Evolutionary conservation across 228 moss, liverwort and hornwort genomes (phyloP).

Genomic region (Sphagnum fallax): DNA sequence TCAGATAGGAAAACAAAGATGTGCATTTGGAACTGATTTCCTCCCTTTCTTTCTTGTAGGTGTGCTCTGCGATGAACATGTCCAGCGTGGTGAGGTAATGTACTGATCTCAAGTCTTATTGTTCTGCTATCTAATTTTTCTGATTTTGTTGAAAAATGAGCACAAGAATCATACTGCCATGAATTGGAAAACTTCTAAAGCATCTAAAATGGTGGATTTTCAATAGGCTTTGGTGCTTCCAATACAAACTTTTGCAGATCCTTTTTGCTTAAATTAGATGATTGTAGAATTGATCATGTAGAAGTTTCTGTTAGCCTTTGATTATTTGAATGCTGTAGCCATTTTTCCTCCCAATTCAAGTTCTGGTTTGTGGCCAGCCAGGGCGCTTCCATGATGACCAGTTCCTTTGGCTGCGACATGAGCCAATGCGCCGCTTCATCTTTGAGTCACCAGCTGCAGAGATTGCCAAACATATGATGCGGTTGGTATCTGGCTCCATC

Average conservation of each 20-base stretch:
- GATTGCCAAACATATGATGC: constrained; percentile 80
- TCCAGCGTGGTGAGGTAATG: constrained; percentile 72
- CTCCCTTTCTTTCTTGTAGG: constrained; percentile 38
- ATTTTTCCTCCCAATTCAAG: neutral
- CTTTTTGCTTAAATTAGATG: too few species aligned
- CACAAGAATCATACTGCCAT: too few species aligned
- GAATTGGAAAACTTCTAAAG: too few species aligned
- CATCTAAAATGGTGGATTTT: too few species aligned
- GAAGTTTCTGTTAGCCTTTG: too few species aligned
- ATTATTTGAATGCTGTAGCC: too few species aligned
- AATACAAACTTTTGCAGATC: too few species aligned
- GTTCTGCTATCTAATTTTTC: too few species aligned
- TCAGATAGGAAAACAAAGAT: too few species aligned
- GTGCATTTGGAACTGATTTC: neutral
- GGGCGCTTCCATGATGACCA: constrained; percentile 98
- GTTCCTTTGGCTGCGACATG: constrained; percentile 91
- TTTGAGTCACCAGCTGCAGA: constrained; percentile 80
- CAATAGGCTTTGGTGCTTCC: too few species aligned
- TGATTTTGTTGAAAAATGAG: too few species aligned
- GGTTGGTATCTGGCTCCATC: constrained; percentile 41
- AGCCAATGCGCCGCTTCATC: constrained; percentile 63
- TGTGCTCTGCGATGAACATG: constrained; percentile 88
- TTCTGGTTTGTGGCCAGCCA: constrained; percentile 52
- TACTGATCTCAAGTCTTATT: neutral
- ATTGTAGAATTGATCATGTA: too few species aligned